Evolutionary conservation across 2,329 filamentous ascomycete genomes (phyloP), one percentile per base, ranked within the genome.

Genomic region (Capronia epimyces): DNA sequence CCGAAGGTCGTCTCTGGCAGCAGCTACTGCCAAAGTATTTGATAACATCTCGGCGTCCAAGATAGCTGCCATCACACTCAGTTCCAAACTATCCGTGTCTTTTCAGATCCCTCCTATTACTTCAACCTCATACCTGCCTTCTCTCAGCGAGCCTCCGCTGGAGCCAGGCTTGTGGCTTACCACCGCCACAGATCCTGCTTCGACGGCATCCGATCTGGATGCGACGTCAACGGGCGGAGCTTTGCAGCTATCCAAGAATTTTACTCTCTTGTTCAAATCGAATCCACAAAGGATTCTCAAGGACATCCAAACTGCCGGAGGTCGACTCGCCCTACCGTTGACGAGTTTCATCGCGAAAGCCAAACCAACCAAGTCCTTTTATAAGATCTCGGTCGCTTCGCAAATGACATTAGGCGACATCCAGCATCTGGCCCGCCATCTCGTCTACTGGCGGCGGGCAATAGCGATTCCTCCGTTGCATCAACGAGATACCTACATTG

Each of bases 361-460:
- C 8, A 77, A 75, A 22, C 79, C 81, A 3, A 82, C 78, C 1
- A 83, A 83, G 58, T 81, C 77, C 0, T 89, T 90, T 67, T 85
- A 87, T 29, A 82, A 86, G 55, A 79, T 89, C 57, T 90, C 77
- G 60, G 64, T 66, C 3, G 58, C 64, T 1, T 72, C 71, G 45
- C 79, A 83, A 16, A 84, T 97, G 46, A 83, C 86, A 2, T 76
- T 93, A 1, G 77, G 81, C 25, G 87, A 95, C 60, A 85, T 97
- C 56, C 85, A 91, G 57, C 84, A 88, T 60, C 87, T 95, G 56
- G 89, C 90, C 8, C 86, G 88, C 51, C 93, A 97, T 71, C 84
- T 98, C 56, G 89, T 97, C 55, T 95, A 94, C 71, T 97, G 91
- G 90, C 84, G 93, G 20, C 85, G 90, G 50, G 93, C 91, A 41